Evolutionary conservation across 2,329 filamentous ascomycete species (phyloP).

Genomic region (Ophiostoma quercus): DNA sequence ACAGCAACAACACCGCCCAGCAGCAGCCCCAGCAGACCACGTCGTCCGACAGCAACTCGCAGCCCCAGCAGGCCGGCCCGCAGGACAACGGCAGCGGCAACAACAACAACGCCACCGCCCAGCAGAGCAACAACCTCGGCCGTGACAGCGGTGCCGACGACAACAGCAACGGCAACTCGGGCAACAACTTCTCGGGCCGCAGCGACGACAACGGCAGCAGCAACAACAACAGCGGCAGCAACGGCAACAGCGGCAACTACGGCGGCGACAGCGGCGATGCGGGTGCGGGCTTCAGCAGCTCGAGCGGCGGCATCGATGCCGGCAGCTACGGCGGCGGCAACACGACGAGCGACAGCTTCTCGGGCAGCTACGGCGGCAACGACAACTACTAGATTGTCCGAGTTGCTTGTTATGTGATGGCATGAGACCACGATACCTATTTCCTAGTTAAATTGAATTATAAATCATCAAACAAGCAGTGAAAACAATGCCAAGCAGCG

Average conservation of each 20-base stretch:
- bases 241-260: constrained; percentile 8
- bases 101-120: constrained; percentile 10
- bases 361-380: constrained; percentile 5
- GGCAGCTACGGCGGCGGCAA: constrained; percentile 15
- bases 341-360: constrained; percentile 15
- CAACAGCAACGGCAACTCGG: not conserved
- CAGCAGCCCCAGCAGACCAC: constrained; percentile 1
- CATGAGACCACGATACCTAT: constrained; percentile 9
- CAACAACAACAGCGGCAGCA: constrained; percentile 10
- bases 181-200: not conserved
- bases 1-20: constrained; percentile 2
- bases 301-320: constrained; percentile 14
- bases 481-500: not conserved
- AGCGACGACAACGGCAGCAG: constrained; percentile 12
- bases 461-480: too few species aligned
- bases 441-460: not conserved
- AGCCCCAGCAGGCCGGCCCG: constrained; percentile 8
- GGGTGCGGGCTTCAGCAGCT: constrained; percentile 3
- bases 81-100: not conserved
- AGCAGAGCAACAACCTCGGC: not conserved
- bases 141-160: constrained; percentile 15
- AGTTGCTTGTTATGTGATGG: not conserved
- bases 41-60: not conserved
- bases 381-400: constrained; percentile 8
- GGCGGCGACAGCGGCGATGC: constrained; percentile 13